phyloP scores from a whole-genome alignment of 2,329 filamentous ascomycete genomes.

The Arachnopeziza araneosa region DNA sequence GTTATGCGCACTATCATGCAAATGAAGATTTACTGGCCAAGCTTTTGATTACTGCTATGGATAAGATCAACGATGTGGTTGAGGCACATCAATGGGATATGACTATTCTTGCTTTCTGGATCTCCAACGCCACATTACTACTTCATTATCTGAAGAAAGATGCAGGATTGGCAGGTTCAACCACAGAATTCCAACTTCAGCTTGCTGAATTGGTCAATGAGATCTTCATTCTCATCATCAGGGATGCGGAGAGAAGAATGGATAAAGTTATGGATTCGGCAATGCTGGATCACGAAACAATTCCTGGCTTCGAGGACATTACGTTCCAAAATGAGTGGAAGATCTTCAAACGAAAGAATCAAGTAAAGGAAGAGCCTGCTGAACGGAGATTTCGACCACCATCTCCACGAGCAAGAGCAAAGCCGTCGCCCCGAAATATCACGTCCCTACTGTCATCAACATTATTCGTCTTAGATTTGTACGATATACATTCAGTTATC shows the following conservation, averaged over 20 bases:
- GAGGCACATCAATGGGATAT: slow-evolving; percentile 97
- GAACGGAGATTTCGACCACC: slow-evolving; percentile 90
- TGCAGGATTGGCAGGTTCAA: slow-evolving; percentile 70
- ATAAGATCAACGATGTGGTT: slow-evolving; percentile 96
- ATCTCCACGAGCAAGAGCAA: slow-evolving; percentile 86
- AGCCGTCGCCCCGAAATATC: slow-evolving; percentile 89
- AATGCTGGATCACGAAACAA: slow-evolving; percentile 97
- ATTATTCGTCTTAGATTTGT: slow-evolving; percentile 94
- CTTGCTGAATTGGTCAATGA: slow-evolving; percentile 94
- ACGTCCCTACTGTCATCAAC: slow-evolving; percentile 94
- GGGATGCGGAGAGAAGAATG: slow-evolving; percentile 90
- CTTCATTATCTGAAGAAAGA: slow-evolving; percentile 97
- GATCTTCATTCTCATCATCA: slow-evolving; percentile 95
- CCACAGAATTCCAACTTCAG: slow-evolving; percentile 84
- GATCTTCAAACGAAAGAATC: slow-evolving; percentile 85
- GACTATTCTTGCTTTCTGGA: slow-evolving; percentile 98
- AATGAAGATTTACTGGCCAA: slow-evolving; percentile 77
- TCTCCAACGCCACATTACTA: slow-evolving; percentile 93
- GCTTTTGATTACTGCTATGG: slow-evolving; percentile 79
- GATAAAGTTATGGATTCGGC: slow-evolving; percentile 91
- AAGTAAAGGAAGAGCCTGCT: slow-evolving; percentile 81
- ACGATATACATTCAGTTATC: slow-evolving; percentile 97
- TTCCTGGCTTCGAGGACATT: slow-evolving; percentile 94
- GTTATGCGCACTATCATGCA: slow-evolving; percentile 95
- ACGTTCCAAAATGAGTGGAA: slow-evolving; percentile 99